These are phyloP conservation scores for Leccinum pellstonianum DNA, from an alignment of 768 basidiomycete genomes.

Conservation along the genomic window DNA sequence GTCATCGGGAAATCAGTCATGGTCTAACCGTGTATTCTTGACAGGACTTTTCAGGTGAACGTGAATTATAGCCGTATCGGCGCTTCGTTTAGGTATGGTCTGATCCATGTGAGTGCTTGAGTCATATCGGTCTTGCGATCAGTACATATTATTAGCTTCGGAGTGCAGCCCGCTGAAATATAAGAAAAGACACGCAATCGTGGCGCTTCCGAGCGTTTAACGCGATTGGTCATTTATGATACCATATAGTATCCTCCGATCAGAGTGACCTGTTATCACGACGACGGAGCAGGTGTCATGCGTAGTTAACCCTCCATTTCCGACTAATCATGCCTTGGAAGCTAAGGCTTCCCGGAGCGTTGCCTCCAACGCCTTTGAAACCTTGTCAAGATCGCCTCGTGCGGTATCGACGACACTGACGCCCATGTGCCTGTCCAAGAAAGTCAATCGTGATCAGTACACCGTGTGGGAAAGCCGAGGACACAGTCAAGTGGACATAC, in stretches of 20 bases:
- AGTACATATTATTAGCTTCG: background rate
- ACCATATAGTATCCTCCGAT: too few relatives aligned
- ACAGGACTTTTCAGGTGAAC: too few relatives aligned
- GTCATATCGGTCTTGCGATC: too few relatives aligned
- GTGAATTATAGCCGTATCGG: background rate
- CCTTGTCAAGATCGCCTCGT: conserved; percentile 73
- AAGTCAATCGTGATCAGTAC: background rate
- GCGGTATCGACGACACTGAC: conserved; percentile 67
- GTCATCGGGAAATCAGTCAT: too few relatives aligned
- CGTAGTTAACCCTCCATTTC: background rate
- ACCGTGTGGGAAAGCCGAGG: background rate
- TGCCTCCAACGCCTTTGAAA: conserved; percentile 65
- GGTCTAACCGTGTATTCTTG: too few relatives aligned
- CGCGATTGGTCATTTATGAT: background rate
- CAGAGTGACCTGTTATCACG: background rate
- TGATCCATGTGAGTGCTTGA: too few relatives aligned
- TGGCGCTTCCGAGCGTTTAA: background rate
- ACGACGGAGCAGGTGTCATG: background rate
- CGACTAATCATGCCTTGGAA: conserved; percentile 11
- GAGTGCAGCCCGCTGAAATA: background rate
- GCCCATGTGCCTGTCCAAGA: conserved; percentile 76
- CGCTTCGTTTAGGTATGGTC: background rate
- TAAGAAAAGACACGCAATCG: background rate
- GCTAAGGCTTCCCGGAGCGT: conserved; percentile 41
- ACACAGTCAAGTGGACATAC: conserved; percentile 34